Conservation (phyloP, 805 yeast species). For the Cyberlindnera misumaiensis region DNA sequence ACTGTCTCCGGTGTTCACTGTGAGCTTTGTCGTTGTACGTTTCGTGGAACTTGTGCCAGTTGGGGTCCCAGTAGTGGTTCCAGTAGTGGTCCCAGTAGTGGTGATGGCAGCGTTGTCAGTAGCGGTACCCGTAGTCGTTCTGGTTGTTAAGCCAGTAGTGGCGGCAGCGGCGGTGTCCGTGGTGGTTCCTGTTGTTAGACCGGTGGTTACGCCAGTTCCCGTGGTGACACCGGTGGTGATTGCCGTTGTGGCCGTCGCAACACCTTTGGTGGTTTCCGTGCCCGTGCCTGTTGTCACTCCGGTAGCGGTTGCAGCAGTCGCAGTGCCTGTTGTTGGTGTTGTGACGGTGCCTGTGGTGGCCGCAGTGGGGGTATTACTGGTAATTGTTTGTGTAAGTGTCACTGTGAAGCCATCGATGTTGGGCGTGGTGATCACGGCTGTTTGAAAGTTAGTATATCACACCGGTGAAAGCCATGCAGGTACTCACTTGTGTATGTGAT, state of each 20-base stretch:
- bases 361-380: constrained; percentile 2
- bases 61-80: constrained; percentile 10
- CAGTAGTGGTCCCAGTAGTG: constrained; percentile 7
- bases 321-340: constrained; percentile 4
- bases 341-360: constrained; percentile 3
- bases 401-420: constrained; percentile 20
- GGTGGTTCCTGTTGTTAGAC: constrained; percentile 2
- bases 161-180: constrained; percentile 6
- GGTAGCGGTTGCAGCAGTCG: constrained; percentile 2
- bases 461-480: background rate
- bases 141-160: constrained; percentile 5
- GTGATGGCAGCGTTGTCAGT: too few relatives aligned
- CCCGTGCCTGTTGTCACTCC: background rate
- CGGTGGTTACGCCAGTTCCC: constrained; percentile 2
- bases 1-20: constrained; percentile 8
- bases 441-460: constrained; percentile 3
- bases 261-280: constrained; percentile 1
- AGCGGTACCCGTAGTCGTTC: constrained; percentile 10
- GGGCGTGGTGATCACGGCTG: constrained; percentile 20
- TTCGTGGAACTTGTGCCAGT: constrained; percentile 4
- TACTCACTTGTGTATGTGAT: constrained; percentile 7
- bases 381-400: constrained; percentile 18
- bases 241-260: background rate
- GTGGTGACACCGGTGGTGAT: constrained; percentile 1
- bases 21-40: constrained; percentile 17